phyloP scores from a whole-genome alignment of 495 filamentous ascomycete species.

The Lichina pygmaea region DNA sequence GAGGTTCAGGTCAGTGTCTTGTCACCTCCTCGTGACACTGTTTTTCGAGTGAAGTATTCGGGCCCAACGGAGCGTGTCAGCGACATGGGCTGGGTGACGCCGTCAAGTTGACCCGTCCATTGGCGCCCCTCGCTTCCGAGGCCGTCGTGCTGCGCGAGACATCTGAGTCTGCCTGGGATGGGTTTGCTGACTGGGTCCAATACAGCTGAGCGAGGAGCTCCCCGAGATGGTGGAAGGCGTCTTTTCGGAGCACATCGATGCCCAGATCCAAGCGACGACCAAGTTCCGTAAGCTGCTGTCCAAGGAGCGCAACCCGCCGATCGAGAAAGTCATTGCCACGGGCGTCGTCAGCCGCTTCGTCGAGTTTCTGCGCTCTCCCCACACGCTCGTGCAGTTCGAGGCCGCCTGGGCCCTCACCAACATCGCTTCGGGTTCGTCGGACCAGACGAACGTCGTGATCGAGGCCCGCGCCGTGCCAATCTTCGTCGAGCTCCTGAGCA shows the following conservation, averaged over 20 bases:
- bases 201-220: conserved; percentile 85
- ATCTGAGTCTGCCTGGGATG: conserved; percentile 2
- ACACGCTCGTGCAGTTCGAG: conserved; percentile 97
- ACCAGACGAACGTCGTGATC: conserved; percentile 96
- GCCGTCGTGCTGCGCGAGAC: no score
- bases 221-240: conserved; percentile 94
- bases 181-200: neutral
- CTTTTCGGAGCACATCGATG: conserved; percentile 94
- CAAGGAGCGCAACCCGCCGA: conserved; percentile 97
- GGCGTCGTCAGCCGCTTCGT: conserved; percentile 95
- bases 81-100: neutral
- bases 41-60: no score
- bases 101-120: neutral
- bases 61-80: no score
- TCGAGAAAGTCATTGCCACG: conserved; percentile 97
- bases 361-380: conserved; percentile 91
- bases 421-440: conserved; percentile 90
- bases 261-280: conserved; percentile 95
- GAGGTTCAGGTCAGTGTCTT: conserved; percentile 70
- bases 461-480: conserved; percentile 96
- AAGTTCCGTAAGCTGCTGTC: conserved; percentile 95
- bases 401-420: conserved; percentile 98
- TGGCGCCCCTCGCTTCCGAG: neutral
- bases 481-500: conserved; percentile 83
- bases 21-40: neutral